phyloP scores from a whole-genome alignment of 2,329 filamentous ascomycete genomes.

The Dactylellina sp. region DNA sequence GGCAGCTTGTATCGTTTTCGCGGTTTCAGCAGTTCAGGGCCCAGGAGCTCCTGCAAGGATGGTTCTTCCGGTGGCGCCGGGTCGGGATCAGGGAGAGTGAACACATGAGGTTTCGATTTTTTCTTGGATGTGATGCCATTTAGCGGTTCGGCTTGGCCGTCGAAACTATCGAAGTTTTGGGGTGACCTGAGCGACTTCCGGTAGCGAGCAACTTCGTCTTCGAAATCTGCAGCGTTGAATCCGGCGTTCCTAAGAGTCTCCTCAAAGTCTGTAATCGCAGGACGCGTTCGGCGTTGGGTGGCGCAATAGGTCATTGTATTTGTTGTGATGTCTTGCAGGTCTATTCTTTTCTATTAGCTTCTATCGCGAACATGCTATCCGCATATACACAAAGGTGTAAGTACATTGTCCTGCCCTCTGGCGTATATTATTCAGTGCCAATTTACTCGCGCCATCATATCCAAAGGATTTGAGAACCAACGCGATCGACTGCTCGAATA shows the following conservation, averaged over 20 bases:
- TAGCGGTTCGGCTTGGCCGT: neutral
- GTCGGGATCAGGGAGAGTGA: conserved; percentile 43
- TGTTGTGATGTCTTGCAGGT: conserved; percentile 40
- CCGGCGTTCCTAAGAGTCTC: conserved; percentile 57
- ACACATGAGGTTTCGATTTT: conserved; percentile 44
- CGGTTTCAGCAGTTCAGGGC: conserved; percentile 57
- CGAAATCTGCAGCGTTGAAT: conserved; percentile 54
- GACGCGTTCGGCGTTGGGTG: conserved; percentile 60
- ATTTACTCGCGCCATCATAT: conserved; percentile 40
- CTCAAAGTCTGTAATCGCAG: conserved; percentile 60
- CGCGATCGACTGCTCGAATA: conserved; percentile 51
- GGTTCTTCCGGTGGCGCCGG: conserved; percentile 46
- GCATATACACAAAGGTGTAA: neutral
- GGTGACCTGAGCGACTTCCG: conserved; percentile 30
- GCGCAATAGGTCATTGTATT: conserved; percentile 43
- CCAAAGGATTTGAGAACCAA: conserved; percentile 48
- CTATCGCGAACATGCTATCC: neutral
- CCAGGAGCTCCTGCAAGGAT: conserved; percentile 57
- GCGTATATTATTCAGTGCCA: conserved; percentile 38
- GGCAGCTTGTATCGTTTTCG: conserved; percentile 52
- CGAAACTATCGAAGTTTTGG: neutral
- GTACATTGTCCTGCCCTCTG: conserved; percentile 47
- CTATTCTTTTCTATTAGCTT: conserved; percentile 16
- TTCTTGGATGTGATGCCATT: conserved; percentile 16
- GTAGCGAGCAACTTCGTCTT: conserved; percentile 58